These are phyloP conservation scores for Xylaria cubensis DNA, from an alignment of 495 filamentous ascomycete species.

Conservation along the genomic window DNA sequence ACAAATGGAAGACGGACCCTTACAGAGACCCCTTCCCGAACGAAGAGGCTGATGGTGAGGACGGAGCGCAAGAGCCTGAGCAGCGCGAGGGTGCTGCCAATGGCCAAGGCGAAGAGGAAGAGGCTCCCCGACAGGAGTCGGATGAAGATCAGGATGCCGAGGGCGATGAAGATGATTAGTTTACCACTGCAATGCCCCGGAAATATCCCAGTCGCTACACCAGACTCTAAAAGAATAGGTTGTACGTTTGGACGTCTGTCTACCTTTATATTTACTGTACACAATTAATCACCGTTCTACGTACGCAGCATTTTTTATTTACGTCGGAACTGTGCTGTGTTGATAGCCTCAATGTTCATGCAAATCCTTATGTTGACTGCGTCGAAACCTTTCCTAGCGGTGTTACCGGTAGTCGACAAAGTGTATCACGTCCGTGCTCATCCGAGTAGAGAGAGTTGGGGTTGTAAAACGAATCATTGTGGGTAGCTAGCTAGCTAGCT, in stretches of 20 bases:
- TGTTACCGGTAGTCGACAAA: not conserved
- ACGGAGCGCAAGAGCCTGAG: slow-evolving; percentile 20
- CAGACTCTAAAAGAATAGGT: not conserved
- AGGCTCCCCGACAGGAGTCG: slow-evolving; percentile 45
- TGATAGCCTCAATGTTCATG: not conserved
- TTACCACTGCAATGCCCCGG: not conserved
- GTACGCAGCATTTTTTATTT: not conserved
- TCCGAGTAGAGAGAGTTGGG: not conserved
- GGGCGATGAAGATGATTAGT: slow-evolving; percentile 35
- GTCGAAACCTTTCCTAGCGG: not conserved
- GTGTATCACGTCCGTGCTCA: not conserved
- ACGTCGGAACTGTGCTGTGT: not conserved
- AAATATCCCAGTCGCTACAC: not conserved
- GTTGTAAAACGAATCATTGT: too few relatives aligned
- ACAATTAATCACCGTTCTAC: not conserved
- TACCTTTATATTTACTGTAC: not conserved
- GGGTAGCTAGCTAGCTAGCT: too few relatives aligned
- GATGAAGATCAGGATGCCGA: slow-evolving; percentile 45
- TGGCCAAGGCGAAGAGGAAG: slow-evolving; percentile 37
- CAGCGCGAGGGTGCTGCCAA: slow-evolving; percentile 22
- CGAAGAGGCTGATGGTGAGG: slow-evolving; percentile 39
- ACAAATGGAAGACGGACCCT: slow-evolving; percentile 49
- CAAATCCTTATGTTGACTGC: not conserved
- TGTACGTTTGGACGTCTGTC: not conserved
- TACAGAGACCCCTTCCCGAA: slow-evolving; percentile 31